Conservation (phyloP, 2,329 filamentous ascomycete genomes). For the Sclerotinia subarctica region DNA sequence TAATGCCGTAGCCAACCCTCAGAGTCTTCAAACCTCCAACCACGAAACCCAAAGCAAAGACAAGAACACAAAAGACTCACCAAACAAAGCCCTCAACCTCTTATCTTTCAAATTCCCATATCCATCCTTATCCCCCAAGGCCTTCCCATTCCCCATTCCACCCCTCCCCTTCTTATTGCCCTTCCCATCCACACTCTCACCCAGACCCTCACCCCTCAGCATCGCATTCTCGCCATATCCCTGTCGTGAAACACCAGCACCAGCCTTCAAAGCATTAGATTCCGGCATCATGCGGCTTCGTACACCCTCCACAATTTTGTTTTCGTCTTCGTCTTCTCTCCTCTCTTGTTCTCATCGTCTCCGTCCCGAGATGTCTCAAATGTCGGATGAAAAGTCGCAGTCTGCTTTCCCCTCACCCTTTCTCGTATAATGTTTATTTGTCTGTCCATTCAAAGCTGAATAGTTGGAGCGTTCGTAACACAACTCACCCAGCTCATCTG, state of each 20-base stretch:
- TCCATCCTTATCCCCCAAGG: neutral
- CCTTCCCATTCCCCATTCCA: neutral
- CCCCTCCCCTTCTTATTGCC: neutral
- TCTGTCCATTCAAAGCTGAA: no score
- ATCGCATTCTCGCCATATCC: neutral
- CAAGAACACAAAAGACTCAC: neutral
- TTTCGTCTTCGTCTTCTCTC: slow-evolving; percentile 5
- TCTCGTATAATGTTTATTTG: no score
- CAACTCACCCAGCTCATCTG: neutral
- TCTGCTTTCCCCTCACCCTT: no score
- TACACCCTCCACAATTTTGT: neutral
- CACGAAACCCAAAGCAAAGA: neutral
- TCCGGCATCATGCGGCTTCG: neutral
- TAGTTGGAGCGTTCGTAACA: neutral
- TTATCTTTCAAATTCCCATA: neutral
- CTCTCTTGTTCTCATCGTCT: neutral
- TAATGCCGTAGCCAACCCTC: neutral
- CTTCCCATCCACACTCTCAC: neutral
- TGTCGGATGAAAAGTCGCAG: neutral
- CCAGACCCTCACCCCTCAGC: neutral
- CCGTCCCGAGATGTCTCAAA: slow-evolving; percentile 1
- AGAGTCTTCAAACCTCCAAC: no score
- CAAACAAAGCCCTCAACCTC: slow-evolving; percentile 1
- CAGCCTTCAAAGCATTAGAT: neutral
- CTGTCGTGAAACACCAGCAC: slow-evolving; percentile 12